Base-by-base conservation (phyloP, 805 yeast species). In the Saccharomycopsis sp. region DNA sequence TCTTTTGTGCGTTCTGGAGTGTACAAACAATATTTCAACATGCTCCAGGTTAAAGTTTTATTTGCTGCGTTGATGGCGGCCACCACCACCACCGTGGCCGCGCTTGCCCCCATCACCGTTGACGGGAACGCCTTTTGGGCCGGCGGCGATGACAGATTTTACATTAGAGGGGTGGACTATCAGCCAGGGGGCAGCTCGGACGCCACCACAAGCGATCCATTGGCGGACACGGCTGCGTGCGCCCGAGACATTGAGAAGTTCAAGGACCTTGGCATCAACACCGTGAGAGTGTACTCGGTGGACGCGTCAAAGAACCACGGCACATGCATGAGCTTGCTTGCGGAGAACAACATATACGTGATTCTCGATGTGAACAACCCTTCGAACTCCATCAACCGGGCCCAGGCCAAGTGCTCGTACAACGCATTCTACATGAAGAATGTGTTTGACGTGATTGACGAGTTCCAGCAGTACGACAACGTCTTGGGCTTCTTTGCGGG, bases 161-260 rank as follows among this genome's bases (percentile, higher is more conserved):
- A 78, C 62, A 81, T 87, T 50, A 71, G 94, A 57, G 96, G 96
- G 51, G 84, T 87, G 15, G 97, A 85, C 59, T 88, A 88, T 62
- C 96, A 88, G 59, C 96, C 96, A 0, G 95, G 95, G 44, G 95
- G 95, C 5, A 78, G 92, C 1, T 81, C 94, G 12, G 71, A 78
- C 48, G 64, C 80, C 45, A 68, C 77, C 3, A 92, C 17, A 8
- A 17, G 16, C n/a, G 58, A 60, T 20, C 66, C 64, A 15, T 61
- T 82, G 27, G 76, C 78, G n/a, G 77, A 77, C 50, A 57, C 64
- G 3, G 59, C 56, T 3, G 59, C 63, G n/a, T 82, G 88, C 59
- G 60, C 65, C 42, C 70, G 94, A 59, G 94, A 82, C 57, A 65
- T 82, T 43, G 65, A 71, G 33, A 67, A 75, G 51, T 79, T 82